Evolutionary conservation across 164 flowering plant genomes (phyloP).

Genomic region (Macadamia integrifolia): DNA sequence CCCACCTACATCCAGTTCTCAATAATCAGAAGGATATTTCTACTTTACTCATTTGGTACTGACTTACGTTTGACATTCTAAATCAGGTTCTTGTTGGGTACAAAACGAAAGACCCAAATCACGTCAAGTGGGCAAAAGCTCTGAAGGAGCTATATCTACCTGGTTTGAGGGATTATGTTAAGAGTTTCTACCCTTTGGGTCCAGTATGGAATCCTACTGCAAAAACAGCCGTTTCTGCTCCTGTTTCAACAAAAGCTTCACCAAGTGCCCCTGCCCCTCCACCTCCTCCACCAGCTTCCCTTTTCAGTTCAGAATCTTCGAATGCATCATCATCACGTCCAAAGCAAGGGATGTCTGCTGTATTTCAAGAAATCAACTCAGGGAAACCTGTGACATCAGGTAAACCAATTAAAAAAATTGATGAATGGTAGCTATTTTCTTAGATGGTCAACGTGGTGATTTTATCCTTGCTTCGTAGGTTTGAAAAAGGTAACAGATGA

Average conservation of each 20-base stretch:
- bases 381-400: constrained; percentile 78
- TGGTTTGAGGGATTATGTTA: constrained; percentile 90
- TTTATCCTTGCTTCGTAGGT: constrained; percentile 28
- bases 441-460: not conserved
- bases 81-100: constrained; percentile 83
- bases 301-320: constrained; percentile 57
- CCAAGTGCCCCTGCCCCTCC: constrained; percentile 78
- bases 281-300: constrained; percentile 78
- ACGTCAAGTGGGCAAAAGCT: constrained; percentile 98
- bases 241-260: constrained; percentile 40
- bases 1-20: not conserved
- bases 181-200: constrained; percentile 80
- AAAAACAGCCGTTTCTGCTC: constrained; percentile 28
- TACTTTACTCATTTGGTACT: not conserved
- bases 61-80: constrained; percentile 4
- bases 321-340: constrained; percentile 56
- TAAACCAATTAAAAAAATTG: constrained; percentile 16
- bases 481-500: constrained; percentile 65
- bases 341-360: constrained; percentile 91
- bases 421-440: constrained; percentile 4
- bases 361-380: constrained; percentile 79
- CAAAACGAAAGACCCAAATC: constrained; percentile 80
- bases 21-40: not conserved
- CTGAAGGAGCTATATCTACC: constrained; percentile 87
- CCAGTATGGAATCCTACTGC: constrained; percentile 85